Evolutionary conservation across 2,329 filamentous ascomycete genomes (phyloP), one percentile per base, ranked within the genome.

Genomic region (Arthroderma uncinatum): DNA sequence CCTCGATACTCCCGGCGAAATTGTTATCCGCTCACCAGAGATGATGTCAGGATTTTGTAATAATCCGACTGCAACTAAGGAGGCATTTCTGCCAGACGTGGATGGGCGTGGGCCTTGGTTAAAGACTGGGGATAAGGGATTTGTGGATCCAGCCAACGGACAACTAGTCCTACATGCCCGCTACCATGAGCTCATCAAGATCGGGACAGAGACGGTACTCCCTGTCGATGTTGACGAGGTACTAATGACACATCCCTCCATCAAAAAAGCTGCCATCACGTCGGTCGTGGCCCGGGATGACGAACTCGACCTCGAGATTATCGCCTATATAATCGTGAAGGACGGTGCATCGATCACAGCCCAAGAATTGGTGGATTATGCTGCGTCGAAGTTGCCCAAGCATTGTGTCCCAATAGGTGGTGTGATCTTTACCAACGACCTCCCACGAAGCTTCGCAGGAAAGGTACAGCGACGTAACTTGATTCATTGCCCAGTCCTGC

Each of bases 1-100:
- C 12, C 30, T 37, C 2, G 3, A 39, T 37, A 54, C 33, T 21
- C 21, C 23, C 25, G 52, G 52, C 2, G 52, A 54, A 25, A 54
- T 54, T 12, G 36, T 34, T n/a, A 30, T 54, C 8, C 52, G 52
- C 12, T 30, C 12, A 14, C 9, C 52, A 21, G 4, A 37, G 2
- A 54, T 36, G 25, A 30, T 54, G 21, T 19, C n/a, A 2, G 12
- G 52, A 54, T 54, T 30, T 25, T 54, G 52, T 25, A 54, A 54
- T 25, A 54, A 39, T 39, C 52, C 30, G 8, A n/a, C 52, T 6
- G 52, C 52, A 3, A 54, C 52, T 2, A n/a, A n/a, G 7, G 28
- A 7, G 12, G 28, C 12, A 10, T 53, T 53, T 10, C 25, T 53
- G 2, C 50, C 50, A 2, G 50, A 37, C 50, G 50, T n/a, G 16